Evolutionary conservation across 2,329 filamentous ascomycete genomes (phyloP).

Genomic region (Sclerotinia minor): DNA sequence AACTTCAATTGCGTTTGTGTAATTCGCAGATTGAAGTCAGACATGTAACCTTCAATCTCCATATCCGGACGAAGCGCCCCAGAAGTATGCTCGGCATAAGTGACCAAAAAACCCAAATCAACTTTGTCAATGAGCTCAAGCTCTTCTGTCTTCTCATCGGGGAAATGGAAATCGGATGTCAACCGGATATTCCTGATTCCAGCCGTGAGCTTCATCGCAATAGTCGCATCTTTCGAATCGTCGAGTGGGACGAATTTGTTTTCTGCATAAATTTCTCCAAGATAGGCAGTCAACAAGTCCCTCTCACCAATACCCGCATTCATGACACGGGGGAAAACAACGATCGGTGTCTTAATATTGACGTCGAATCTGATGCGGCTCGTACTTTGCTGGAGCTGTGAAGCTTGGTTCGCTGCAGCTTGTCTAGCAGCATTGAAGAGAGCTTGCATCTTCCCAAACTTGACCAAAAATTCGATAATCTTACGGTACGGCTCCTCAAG

Average conservation of each 20-base stretch:
- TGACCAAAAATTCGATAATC: constrained; percentile 96
- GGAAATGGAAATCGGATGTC: constrained; percentile 85
- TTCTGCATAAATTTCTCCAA: constrained; percentile 96
- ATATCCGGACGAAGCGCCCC: constrained; percentile 81
- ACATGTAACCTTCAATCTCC: constrained; percentile 89
- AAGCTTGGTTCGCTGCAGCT: constrained; percentile 90
- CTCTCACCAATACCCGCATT: constrained; percentile 67
- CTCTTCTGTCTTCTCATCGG: constrained; percentile 71
- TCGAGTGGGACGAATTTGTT: constrained; percentile 88
- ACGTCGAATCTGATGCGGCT: constrained; percentile 93
- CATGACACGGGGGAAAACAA: constrained; percentile 85
- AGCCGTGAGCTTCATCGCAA: constrained; percentile 85
- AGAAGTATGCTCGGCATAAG: constrained; percentile 80
- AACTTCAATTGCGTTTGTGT: constrained; percentile 92
- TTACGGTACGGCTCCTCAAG: constrained; percentile 96
- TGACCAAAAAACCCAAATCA: constrained; percentile 89
- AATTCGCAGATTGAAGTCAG: constrained; percentile 84
- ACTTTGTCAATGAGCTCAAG: constrained; percentile 97
- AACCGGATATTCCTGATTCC: constrained; percentile 91
- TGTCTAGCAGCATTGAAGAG: constrained; percentile 96
- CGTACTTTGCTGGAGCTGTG: constrained; percentile 85
- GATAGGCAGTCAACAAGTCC: constrained; percentile 85
- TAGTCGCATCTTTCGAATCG: constrained; percentile 68
- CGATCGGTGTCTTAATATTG: constrained; percentile 89
- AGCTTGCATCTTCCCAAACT: constrained; percentile 99